phyloP scores from a whole-genome alignment of 2,329 filamentous ascomycete species.

The Neoarthrinium moseri region DNA sequence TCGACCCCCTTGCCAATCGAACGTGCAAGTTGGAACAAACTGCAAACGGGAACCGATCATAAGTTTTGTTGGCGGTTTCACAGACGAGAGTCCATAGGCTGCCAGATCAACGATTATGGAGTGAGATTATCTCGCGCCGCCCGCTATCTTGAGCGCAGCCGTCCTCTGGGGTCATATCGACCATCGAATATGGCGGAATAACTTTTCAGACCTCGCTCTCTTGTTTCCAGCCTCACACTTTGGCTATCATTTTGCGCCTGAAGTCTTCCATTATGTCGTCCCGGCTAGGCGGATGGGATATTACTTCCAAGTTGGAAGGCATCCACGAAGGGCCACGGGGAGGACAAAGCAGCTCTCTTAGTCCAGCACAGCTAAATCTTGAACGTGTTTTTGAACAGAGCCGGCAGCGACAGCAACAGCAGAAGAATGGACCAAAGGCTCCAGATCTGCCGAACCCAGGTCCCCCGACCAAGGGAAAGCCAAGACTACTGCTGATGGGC shows the following conservation, averaged over 20 bases:
- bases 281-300: conserved; percentile 24
- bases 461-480: conserved; percentile 64
- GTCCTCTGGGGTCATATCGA: not conserved
- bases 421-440: conserved; percentile 44
- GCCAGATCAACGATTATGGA: not conserved
- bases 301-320: conserved; percentile 15
- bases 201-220: too few species aligned
- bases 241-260: not conserved
- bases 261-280: conserved; percentile 23
- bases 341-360: conserved; percentile 37
- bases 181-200: too few species aligned
- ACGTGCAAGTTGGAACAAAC: conserved; percentile 6
- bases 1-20: conserved; percentile 19
- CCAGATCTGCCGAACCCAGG: conserved; percentile 40
- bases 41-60: conserved; percentile 15
- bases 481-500: conserved; percentile 89
- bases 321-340: conserved; percentile 12
- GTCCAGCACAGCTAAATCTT: conserved; percentile 62
- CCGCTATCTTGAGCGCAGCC: not conserved
- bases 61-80: not conserved
- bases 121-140: not conserved
- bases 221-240: not conserved
- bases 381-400: conserved; percentile 64
- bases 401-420: conserved; percentile 47
- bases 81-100: too few species aligned